Base-by-base conservation (phyloP, 106 monocot genomes). In the Dendrobium catenatum region DNA sequence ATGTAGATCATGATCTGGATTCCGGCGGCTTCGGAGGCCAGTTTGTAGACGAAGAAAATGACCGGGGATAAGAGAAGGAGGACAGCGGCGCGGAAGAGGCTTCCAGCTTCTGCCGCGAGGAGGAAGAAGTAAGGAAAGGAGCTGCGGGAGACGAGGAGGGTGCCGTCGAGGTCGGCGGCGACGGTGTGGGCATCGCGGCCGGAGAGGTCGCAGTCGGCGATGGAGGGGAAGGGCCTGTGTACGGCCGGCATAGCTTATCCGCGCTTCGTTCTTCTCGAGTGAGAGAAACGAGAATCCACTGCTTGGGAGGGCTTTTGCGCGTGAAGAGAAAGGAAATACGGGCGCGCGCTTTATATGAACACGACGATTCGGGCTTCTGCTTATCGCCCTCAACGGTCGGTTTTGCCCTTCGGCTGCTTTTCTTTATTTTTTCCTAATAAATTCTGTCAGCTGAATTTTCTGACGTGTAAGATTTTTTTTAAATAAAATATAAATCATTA, bases 81-180 rank as follows among this genome's bases (percentile, higher is more conserved):
- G 76, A 56, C 22, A 58, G 83, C 41, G 46, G 89, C 97, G 29
- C 97, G 94, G 68, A 88, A 78, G 68, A 88, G 79, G 82, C 86
- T 78, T 22, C 97, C 97, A 41, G 97, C 94, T 79, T 97, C 97
- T 42, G 92, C 82, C 0, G 94, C 88, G 20, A 97, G 68, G 44
- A 94, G 87, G 86, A 97, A 90, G 89, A 92, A 97, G 92, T 97
- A 97, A 5, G 97, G 92, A 84, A 97, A 97, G 44, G 94, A 89
- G 85, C 85, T 84, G 15, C 85, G 82, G 24, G 94, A 89, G 78
- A 86, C 90, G 48, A 96, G 88, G 42, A 97, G 90, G 11, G 92
- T 90, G 42, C 97, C 94, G 79, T 97, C 97, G 9, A 97, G 88
- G 78, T 97, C 97, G 4, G 94, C 94, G 2, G 92, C 89, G 46